Evolutionary conservation across 257 asterid genomes (phyloP).

Genomic region (Pogostemon cablin): DNA sequence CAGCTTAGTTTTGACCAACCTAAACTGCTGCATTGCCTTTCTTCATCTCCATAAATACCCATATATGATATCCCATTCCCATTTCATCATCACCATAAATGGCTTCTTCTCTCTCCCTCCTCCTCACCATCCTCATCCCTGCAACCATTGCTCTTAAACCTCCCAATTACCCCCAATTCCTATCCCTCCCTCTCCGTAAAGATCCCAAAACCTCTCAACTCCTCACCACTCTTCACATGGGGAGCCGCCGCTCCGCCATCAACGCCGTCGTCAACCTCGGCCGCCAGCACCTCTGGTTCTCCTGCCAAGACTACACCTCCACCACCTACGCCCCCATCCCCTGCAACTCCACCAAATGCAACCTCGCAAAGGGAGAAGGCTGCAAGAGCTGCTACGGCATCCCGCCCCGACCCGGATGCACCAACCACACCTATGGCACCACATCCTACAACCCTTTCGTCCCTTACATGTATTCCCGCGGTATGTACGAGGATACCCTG

Average conservation of each 20-base stretch:
- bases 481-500: conserved; percentile 36
- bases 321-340: conserved; percentile 40
- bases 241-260: background rate
- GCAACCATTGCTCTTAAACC: too few species aligned
- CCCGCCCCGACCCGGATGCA: conserved; percentile 49
- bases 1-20: too few species aligned
- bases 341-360: conserved; percentile 41
- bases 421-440: conserved; percentile 44
- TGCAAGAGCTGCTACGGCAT: conserved; percentile 33
- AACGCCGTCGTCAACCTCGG: conserved; percentile 26
- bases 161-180: too few species aligned
- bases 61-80: too few species aligned
- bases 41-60: too few species aligned
- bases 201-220: background rate
- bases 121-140: too few species aligned
- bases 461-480: conserved; percentile 24
- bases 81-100: too few species aligned
- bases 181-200: background rate
- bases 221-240: background rate
- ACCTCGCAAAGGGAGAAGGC: conserved; percentile 28
- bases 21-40: too few species aligned
- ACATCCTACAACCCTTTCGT: conserved; percentile 38
- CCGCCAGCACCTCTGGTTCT: background rate
- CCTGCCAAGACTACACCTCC: too few species aligned
- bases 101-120: too few species aligned